Evolutionary conservation across 140 eudicot genomes (phyloP), one percentile per base, ranked within the genome.

Genomic region (Senecio squalidus): DNA sequence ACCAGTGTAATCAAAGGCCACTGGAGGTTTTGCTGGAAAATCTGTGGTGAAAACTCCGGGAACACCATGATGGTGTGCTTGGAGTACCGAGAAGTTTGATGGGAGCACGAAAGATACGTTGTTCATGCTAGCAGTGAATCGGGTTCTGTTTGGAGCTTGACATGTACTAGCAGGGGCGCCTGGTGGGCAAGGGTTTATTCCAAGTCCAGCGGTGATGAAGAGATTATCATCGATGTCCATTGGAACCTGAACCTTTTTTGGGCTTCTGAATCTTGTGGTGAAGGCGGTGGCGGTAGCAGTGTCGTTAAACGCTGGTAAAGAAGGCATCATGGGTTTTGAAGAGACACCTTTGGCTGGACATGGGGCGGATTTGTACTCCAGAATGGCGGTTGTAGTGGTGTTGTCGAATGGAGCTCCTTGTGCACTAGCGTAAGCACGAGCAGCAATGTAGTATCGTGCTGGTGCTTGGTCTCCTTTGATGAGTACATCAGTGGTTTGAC

Each of bases 381-480:
- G 82, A 52, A 92, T 87, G 74, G 98, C 98, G 24, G 98, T 92
- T 28, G 98, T 84, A 10, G 98, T 92, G 51, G 98, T 87, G 58
- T 91, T 91, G 73, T 91, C 96, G 15, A 86, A 91, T 4, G 94
- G 82, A 0, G 85, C 86, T 13, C 89, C 92, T 71, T 83, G 98
- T 47, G 83, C 96, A 56, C 94, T 83, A 14, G 94, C 94, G 48
- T 86, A 86, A 47, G 96, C 92, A 16, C 80, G 80, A 7, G 94
- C 96, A 9, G 94, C 96, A 0, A 91, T 83, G 91, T 86, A 86
- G 92, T 91, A 91, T 36, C 95, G 68, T 7, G 81, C 89, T 4
- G 98, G 84, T 60, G 94, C 81, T 71, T 92, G 98, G 77, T 92
- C 78, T 23, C 89, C 96, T 3, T 51, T 76, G 67, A 92, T 68